These are phyloP conservation scores for Russula ochroleuca DNA, from an alignment of 768 basidiomycete genomes.

Conservation along the genomic window DNA sequence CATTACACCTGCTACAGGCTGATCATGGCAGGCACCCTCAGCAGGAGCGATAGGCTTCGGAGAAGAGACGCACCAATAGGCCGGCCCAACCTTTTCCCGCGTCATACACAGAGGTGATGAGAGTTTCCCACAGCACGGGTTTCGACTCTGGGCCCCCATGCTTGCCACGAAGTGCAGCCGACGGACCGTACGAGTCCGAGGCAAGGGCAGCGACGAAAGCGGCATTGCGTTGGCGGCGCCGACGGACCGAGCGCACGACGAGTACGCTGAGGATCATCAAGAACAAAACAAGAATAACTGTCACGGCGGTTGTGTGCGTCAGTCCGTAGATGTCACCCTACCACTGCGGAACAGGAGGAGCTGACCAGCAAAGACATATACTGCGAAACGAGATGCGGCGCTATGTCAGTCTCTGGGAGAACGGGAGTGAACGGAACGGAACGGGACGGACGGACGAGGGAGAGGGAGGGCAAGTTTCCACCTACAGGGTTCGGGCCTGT, in stretches of 20 bases:
- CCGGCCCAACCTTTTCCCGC: conserved; percentile 17
- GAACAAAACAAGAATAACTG: conserved; percentile 4
- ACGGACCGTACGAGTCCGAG: not conserved
- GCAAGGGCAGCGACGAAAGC: not conserved
- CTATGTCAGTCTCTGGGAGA: not conserved
- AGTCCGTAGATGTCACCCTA: not conserved
- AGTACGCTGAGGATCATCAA: not conserved
- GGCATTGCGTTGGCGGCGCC: conserved; percentile 14
- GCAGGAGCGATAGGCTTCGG: not conserved
- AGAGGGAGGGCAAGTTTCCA: not conserved
- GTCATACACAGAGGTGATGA: not conserved
- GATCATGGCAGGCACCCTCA: not conserved
- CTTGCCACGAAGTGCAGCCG: not conserved
- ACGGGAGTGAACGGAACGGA: not conserved
- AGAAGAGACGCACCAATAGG: conserved; percentile 7
- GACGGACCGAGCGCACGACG: conserved; percentile 14
- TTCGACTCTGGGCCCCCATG: not conserved
- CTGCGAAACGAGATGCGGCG: not conserved
- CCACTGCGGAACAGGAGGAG: not conserved
- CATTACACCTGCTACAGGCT: conserved; percentile 13
- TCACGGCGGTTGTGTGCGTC: no score
- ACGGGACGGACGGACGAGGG: conserved; percentile 5
- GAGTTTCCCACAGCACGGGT: conserved; percentile 18
- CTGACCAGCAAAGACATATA: conserved; percentile 14
- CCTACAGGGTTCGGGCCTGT: no score